A percentile compares a stretch with the other conserved stretches of the same genome.
Evolutionary conservation across 768 basidiomycete species (phyloP).

Genomic region (Amanita pallidorosea): DNA sequence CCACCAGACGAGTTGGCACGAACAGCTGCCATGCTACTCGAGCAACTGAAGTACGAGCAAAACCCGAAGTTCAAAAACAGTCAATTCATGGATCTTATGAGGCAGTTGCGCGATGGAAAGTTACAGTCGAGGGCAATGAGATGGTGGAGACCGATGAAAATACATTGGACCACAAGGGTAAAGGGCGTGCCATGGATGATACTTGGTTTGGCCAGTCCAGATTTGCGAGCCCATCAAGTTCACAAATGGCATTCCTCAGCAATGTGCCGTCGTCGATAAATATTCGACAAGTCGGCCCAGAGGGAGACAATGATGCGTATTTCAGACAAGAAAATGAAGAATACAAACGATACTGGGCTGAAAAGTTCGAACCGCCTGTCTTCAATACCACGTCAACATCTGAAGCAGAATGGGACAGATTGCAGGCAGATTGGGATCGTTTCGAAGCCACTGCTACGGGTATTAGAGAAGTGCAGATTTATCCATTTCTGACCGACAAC

Average conservation of each 20-base stretch:
- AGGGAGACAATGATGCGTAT: slow-evolving; percentile 47
- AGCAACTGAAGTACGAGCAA: slow-evolving; percentile 61
- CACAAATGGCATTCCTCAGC: neutral
- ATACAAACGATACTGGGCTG: slow-evolving; percentile 47
- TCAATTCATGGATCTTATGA: slow-evolving; percentile 80
- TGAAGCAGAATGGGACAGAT: slow-evolving; percentile 43
- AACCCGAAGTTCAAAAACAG: slow-evolving; percentile 84
- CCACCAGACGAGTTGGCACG: slow-evolving; percentile 68
- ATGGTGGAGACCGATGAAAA: slow-evolving; percentile 49
- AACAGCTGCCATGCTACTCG: slow-evolving; percentile 69
- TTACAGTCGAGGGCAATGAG: slow-evolving; percentile 68
- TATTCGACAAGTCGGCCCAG: neutral
- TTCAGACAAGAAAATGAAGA: slow-evolving; percentile 62
- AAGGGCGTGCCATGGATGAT: slow-evolving; percentile 37
- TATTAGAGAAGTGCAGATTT: slow-evolving; percentile 42
- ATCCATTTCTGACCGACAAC: slow-evolving; percentile 70
- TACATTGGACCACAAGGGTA: slow-evolving; percentile 51
- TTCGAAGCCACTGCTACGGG: slow-evolving; percentile 69
- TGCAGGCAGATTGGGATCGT: slow-evolving; percentile 74
- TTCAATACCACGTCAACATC: slow-evolving; percentile 11
- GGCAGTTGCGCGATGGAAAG: slow-evolving; percentile 67
- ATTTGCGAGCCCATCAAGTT: neutral
- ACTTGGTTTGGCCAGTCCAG: slow-evolving; percentile 6
- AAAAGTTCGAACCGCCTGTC: slow-evolving; percentile 9
- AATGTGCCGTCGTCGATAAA: neutral